These are phyloP conservation scores for Emericellopsis cladophorae DNA, from an alignment of 2,329 filamentous ascomycete species.

Conservation along the genomic window DNA sequence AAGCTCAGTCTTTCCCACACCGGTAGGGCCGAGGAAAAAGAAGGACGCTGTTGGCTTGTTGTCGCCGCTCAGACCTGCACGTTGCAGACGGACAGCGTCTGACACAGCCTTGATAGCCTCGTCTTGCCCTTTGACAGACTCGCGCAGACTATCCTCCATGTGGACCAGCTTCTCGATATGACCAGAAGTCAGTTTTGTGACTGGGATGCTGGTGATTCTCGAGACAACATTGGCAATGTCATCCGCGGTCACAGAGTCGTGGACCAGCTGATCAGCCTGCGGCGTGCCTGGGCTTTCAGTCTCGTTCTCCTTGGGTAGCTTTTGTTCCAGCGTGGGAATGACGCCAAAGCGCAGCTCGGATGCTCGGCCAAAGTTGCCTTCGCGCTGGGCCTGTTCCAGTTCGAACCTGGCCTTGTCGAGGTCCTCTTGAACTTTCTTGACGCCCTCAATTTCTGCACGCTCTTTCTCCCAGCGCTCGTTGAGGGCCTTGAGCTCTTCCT, in stretches of 20 bases:
- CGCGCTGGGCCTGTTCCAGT: slow-evolving; percentile 74
- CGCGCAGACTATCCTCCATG: slow-evolving; percentile 82
- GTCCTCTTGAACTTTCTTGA: slow-evolving; percentile 82
- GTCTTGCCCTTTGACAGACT: slow-evolving; percentile 83
- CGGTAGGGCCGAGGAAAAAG: slow-evolving; percentile 95
- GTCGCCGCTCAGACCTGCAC: slow-evolving; percentile 82
- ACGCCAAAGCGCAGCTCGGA: slow-evolving; percentile 80
- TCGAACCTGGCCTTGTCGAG: slow-evolving; percentile 77
- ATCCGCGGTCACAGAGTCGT: slow-evolving; percentile 89
- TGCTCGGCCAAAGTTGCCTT: slow-evolving; percentile 82
- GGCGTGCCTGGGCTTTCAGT: slow-evolving; percentile 7
- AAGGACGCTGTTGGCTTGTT: slow-evolving; percentile 87
- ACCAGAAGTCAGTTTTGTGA: slow-evolving; percentile 82
- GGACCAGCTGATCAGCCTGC: slow-evolving; percentile 52
- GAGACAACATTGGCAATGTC: slow-evolving; percentile 92
- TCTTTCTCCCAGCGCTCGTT: slow-evolving; percentile 87
- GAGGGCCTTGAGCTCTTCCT: slow-evolving; percentile 63
- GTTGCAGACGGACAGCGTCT: slow-evolving; percentile 85
- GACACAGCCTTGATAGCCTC: slow-evolving; percentile 85
- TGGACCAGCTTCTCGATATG: slow-evolving; percentile 90
- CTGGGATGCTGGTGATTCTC: slow-evolving; percentile 81
- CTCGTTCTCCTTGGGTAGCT: slow-evolving; percentile 64
- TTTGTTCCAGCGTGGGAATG: slow-evolving; percentile 70
- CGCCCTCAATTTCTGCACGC: slow-evolving; percentile 67
- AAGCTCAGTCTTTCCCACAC: slow-evolving; percentile 92